phyloP scores from a whole-genome alignment of 257 asterid species.

The Handroanthus guayacan region DNA sequence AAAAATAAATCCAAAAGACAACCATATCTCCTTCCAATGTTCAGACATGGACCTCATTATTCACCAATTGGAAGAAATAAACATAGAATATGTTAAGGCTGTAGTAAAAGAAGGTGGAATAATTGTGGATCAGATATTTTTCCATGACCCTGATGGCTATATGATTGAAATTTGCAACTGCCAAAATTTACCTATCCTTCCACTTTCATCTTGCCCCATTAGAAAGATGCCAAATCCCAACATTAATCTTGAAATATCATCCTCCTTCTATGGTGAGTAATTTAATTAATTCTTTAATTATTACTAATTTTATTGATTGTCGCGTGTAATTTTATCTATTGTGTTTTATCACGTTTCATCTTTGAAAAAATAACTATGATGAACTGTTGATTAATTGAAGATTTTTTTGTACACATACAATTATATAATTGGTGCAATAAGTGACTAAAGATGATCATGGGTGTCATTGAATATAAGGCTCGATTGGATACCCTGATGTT shows the following conservation, averaged over 20 bases:
- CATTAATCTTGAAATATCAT: slow-evolving; percentile 1
- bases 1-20: slow-evolving; percentile 79
- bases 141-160: slow-evolving; percentile 90
- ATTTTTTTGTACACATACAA: no score
- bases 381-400: no score
- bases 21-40: slow-evolving; percentile 84
- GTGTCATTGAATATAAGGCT: no score
- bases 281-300: background rate
- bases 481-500: no score
- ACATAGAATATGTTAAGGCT: slow-evolving; percentile 66
- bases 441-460: no score
- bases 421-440: no score
- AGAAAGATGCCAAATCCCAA: slow-evolving; percentile 41
- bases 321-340: no score
- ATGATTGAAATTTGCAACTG: slow-evolving; percentile 94
- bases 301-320: background rate
- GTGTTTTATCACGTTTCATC: no score
- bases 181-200: slow-evolving; percentile 76
- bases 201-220: slow-evolving; percentile 75
- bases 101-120: slow-evolving; percentile 81
- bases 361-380: no score
- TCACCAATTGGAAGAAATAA: slow-evolving; percentile 57
- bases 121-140: slow-evolving; percentile 79
- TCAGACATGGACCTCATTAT: slow-evolving; percentile 63
- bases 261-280: slow-evolving; percentile 49